Evolutionary conservation across 2,329 filamentous ascomycete species (phyloP), one percentile per base, ranked within the genome.

Genomic region (Penicillium hesseltinei): DNA sequence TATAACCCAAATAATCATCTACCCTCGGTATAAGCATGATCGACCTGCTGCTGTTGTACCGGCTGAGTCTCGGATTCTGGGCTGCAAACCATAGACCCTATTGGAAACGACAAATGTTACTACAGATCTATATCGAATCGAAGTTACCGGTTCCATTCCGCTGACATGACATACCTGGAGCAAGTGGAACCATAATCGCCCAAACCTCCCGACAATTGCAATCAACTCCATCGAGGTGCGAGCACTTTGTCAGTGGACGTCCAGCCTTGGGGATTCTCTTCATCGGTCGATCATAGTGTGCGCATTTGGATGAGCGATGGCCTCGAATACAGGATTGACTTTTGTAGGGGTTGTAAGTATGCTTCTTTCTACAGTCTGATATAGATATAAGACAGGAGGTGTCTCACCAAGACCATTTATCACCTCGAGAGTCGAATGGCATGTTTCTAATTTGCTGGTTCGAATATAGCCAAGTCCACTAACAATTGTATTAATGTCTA

Each of bases 341-440:
- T 36, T 43, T 43, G 10, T 5, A 10, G 13, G 13, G 8, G 1
- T 3, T 17, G 39, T 52, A 4, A 36, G 50, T 42, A 43, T 17
- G 17, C 9, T 5, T 15, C 2, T n/a, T 13, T 23, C 29, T 35
- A 35, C 8, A 15, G 4, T 38, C 4, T 49, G 4, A 10, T 25
- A 33, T 42, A 33, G 21, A 25, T 35, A 19, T 7, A 21, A 19
- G 29, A 36, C 6, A 45, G 17, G 21, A 15, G 21, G 4, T 5
- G 5, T 25, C 44, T 42, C 27, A 54, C 52, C 52, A 54, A 21
- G 52, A 50, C 52, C 52, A 54, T 43, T 54, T 54, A 39, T 50
- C 38, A 19, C 45, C 52, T 13, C 29, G 29, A 1, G 15, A 35
- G 17, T 54, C 52, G 52, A 54, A 44, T 50, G 52, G 38, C 52